phyloP scores from a whole-genome alignment of 140 eudicot genomes.

The Stevia rebaudiana region DNA sequence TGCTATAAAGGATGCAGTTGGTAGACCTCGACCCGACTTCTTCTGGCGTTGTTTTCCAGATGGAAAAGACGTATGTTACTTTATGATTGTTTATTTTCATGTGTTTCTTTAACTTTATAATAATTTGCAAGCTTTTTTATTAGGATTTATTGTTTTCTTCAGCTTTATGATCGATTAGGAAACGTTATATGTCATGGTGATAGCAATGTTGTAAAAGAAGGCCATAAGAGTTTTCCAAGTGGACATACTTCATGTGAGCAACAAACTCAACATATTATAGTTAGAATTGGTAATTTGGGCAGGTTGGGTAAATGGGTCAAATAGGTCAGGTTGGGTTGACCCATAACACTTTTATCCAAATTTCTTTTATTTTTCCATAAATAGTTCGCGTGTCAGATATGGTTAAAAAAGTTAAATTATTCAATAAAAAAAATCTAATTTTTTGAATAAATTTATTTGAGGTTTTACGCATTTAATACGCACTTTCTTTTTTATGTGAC shows the following conservation, averaged over 20 bases:
- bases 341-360: not conserved
- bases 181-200: conserved; percentile 65
- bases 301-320: conserved; percentile 7
- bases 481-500: not conserved
- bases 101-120: conserved; percentile 1
- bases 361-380: not conserved
- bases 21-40: conserved; percentile 80
- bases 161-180: conserved; percentile 61
- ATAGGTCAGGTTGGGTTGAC: not conserved
- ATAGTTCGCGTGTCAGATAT: not conserved
- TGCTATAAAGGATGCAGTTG: conserved; percentile 73
- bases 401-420: not conserved
- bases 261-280: not conserved
- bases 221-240: conserved; percentile 68
- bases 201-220: conserved; percentile 42
- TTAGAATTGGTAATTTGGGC: not conserved
- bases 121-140: conserved; percentile 12
- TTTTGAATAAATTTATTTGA: not conserved
- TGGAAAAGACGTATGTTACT: conserved; percentile 59
- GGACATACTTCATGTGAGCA: conserved; percentile 68
- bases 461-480: not conserved
- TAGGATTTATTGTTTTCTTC: conserved; percentile 24
- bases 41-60: conserved; percentile 91
- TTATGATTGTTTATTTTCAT: conserved; percentile 1
- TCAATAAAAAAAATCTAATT: not conserved